These are phyloP conservation scores for Spizellomyces punctatus DNA, from an alignment of 192 early-diverging fungal species.

Conservation along the genomic window DNA sequence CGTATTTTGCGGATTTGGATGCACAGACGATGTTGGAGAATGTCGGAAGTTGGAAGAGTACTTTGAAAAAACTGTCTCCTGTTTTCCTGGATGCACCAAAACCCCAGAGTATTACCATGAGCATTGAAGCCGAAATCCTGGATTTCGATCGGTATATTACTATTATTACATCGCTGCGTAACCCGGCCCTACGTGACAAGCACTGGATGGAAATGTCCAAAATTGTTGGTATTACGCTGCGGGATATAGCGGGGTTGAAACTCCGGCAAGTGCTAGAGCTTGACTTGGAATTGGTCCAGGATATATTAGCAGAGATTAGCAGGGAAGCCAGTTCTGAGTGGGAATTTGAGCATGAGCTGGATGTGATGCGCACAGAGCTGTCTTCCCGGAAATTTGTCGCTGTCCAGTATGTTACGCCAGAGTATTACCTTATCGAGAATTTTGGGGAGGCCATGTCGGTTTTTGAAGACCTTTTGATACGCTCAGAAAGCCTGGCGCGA, in stretches of 20 bases:
- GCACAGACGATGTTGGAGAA: conserved; percentile 39
- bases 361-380: conserved; percentile 38
- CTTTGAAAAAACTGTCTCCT: not conserved
- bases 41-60: conserved; percentile 35
- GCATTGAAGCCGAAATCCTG: conserved; percentile 30
- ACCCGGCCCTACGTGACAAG: conserved; percentile 32
- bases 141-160: conserved; percentile 35
- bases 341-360: conserved; percentile 33
- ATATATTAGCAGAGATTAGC: conserved; percentile 43
- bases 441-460: conserved; percentile 15
- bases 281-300: conserved; percentile 45
- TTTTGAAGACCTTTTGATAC: conserved; percentile 41
- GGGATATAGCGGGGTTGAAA: conserved; percentile 32
- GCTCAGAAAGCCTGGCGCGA: conserved; percentile 24
- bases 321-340: conserved; percentile 37
- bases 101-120: conserved; percentile 17
- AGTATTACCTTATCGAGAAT: conserved; percentile 22
- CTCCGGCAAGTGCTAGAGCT: conserved; percentile 37
- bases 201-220: conserved; percentile 43
- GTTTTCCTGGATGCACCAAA: conserved; percentile 4
- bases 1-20: conserved; percentile 41
- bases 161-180: conserved; percentile 40
- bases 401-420: not conserved
- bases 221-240: conserved; percentile 37
- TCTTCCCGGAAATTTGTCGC: conserved; percentile 29